Evolutionary conservation across 1,284 basidiomycete genomes (phyloP), one percentile per base, ranked within the genome.

Genomic region (Ganoderma sp.): DNA sequence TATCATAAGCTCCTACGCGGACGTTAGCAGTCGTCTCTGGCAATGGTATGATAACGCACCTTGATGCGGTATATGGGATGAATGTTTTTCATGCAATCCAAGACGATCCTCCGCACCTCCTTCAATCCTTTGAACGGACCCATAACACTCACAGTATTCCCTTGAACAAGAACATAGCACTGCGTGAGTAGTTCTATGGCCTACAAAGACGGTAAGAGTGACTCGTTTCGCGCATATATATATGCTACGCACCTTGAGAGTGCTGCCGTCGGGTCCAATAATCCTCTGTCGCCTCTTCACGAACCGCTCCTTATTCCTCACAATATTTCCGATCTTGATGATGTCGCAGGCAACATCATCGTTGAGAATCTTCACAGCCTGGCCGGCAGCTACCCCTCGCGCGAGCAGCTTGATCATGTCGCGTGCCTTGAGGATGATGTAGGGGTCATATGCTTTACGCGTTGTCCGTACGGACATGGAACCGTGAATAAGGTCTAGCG

Each of bases 51-150:
- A 43, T 52, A 48, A 73, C 81, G 34, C 45, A 93, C 95, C 81
- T 99, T 99, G 82, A 99, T 99, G 73, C 97, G 92, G 79, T 99
- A 99, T 78, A 99, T 99, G 2, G 98, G 98, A 78, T 99, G 98
- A 63, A 99, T 93, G 78, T 99, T 99, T 83, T 95, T 97, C 95
- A 99, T 98, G 83, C 98, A 99, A 79, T 99, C 98, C 63, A 99
- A 81, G 37, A 99, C 89, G 74, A 99, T 98, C 68, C 97, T 81
- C 66, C 98, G 88, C 4, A 99, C 97, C 79, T 99, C 97, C 79
- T 99, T 99, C 50, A 99, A 83, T 0, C 93, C 92, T 79, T 97
- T 98, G 83, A 93, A 96, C 0, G 93, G 90, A 1, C 98, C 98
- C 97, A 99, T 99, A 2, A 95, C 96, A 58, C 95, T 95, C 66